Evolutionary conservation across 73 alveolate species (phyloP), one percentile per base, ranked within the genome.

Genomic region (Paramecium biaurelia): DNA sequence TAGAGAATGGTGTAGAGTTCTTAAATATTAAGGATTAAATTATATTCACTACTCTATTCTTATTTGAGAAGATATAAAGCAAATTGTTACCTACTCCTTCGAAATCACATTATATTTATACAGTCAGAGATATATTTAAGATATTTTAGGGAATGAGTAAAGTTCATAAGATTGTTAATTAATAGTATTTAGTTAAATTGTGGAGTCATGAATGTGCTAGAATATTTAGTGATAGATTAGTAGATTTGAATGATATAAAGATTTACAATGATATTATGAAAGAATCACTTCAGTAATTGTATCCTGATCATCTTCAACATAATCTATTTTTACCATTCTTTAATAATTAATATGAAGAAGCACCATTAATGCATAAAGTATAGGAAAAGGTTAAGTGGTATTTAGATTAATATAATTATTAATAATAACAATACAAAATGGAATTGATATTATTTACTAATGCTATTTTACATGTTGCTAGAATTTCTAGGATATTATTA

Each of bases 191-290:
- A 12, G 93, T 98, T 11, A 96, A 96, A 94, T 93, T 97, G 10
- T 98, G 99, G 99, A 97, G 93, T 18, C 99, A 98, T 90, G 99
- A 98, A 93, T 95, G 98, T 35, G 92, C 85, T 59, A 94, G 99
- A 57, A 99, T 98, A 26, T 97, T 96, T 93, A 82, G 93, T 68
- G 99, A 97, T 88, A 92, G 99, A 85, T 85, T 96, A 9, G 90
- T 94, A 49, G 86, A 89, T 67, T 84, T 88, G 14, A 76, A 93
- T 35, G 97, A 96, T 84, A 68, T 85, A 37, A 89, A 85, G 12
- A 42, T 86, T 0, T 86, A 30, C 7, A 45, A 21, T 35, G 28
- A 37, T 35, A 21, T 85, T 4, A 59, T 92, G 28, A 32, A 35
- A 24, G 84, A 53, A 92, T 93, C 93, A 28, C 92, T 97, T 3